Base-by-base conservation (phyloP, 2,329 filamentous ascomycete genomes). In the Zalaria obscura region DNA sequence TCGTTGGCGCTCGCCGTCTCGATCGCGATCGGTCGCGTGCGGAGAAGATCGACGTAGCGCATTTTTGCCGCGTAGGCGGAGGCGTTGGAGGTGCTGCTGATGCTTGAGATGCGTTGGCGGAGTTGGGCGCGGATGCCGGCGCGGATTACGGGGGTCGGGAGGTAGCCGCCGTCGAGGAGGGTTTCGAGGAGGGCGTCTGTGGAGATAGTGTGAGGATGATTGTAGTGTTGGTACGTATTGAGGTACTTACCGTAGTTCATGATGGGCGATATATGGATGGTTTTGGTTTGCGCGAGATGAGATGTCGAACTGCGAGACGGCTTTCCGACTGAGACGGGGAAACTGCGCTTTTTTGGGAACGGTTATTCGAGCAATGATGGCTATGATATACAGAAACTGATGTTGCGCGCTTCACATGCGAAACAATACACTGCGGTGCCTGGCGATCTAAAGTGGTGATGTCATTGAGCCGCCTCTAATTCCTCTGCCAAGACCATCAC, bases 121-220 rank as follows among this genome's bases (percentile, higher is more conserved):
- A 83, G 68, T 58, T 82, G 77, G n/a, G 68, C 67, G 10, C 78
- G 70, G 52, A 83, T 83, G 10, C 78, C 78, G 11, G 75, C 52
- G 11, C 78, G 75, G 48, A 83, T 77, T 26, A 82, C 52, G 47
- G 56, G 55, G 7, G 69, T 55, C 3, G 79, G 79, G 27, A 83
- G 66, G 53, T 78, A 78, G 45, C 78, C 79, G 47, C 68, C 66
- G 56, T 83, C 78, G 32, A 83, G 68, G 44, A 82, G 59, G 59
- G 65, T 69, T 53, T 78, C 74, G 67, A 62, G 48, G 11, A 60
- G 46, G 27, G 52, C 40, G 47, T 61, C 58, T 60, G 40, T 34
- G n/a, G 18, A 18, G 18, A 18, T 18, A 18, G 18, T 10, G 25
- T n/a, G 6, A 32, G 26, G 8, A 10, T 28, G 38, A 46, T 37